These are phyloP conservation scores for Pythium rishiriense DNA, from an alignment of 352 stramenopile species.

Conservation along the genomic window DNA sequence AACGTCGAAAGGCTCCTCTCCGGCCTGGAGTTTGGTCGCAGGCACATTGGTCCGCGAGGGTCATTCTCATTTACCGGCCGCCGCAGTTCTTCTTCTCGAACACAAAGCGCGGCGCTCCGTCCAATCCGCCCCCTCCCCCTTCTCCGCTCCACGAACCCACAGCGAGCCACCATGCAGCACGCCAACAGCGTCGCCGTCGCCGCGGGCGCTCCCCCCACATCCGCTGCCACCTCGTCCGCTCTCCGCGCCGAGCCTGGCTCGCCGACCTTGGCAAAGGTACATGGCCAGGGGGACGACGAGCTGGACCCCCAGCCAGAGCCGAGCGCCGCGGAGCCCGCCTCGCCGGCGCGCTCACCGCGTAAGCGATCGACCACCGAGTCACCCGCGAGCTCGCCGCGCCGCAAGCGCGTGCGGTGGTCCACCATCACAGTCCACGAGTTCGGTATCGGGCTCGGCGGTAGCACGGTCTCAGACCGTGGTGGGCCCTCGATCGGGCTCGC, in stretches of 20 bases:
- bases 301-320: slow-evolving; percentile 1
- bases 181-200: slow-evolving; percentile 8
- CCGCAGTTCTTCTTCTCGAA: slow-evolving; percentile 14
- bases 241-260: background rate
- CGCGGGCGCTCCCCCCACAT: background rate
- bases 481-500: slow-evolving; percentile 44
- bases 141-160: background rate
- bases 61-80: slow-evolving; percentile 15
- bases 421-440: slow-evolving; percentile 56
- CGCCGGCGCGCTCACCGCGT: background rate
- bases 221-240: background rate
- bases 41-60: slow-evolving; percentile 26
- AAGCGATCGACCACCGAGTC: slow-evolving; percentile 4
- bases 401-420: slow-evolving; percentile 43
- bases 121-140: background rate
- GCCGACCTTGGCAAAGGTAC: background rate
- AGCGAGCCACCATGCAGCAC: slow-evolving; percentile 5
- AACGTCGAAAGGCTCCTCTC: slow-evolving; percentile 35
- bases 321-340: background rate
- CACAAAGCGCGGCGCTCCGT: slow-evolving; percentile 7
- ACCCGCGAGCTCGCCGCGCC: slow-evolving; percentile 8
- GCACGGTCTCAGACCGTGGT: slow-evolving; percentile 38
- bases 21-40: slow-evolving; percentile 29
- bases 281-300: slow-evolving; percentile 3
- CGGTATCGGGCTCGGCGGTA: slow-evolving; percentile 43